Base-by-base conservation (phyloP, 345 rosid species). In the Populus ilicifolia region DNA sequence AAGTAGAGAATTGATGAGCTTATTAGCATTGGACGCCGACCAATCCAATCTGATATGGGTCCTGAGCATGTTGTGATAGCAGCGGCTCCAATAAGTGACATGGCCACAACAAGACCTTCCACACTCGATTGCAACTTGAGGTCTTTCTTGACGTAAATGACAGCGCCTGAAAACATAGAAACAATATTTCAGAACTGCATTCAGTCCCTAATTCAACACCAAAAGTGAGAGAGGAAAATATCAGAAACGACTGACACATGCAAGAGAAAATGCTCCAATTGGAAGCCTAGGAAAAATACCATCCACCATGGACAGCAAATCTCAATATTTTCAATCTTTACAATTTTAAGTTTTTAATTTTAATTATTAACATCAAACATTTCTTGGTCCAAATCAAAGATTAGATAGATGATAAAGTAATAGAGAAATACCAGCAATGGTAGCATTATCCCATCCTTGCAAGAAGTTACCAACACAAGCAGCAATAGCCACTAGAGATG, bases 391-490 rank as follows among this genome's bases (percentile, higher is more conserved):
- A 33, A 50, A 70, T 27, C 52, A 73, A 84, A 66, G 44, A 70
- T 70, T 59, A 78, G 25, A 72, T 8, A 56, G 20, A 48, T 25
- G 30, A 77, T 12, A 83, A 71, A 77, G 1, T 18, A 8, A 29
- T 6, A 21, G 39, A 39, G 21, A 73, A 80, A 74, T 86, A 96
- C 99, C 98, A 74, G 99, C 98, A 87, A 96, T 96, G 33, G 98
- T 93, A 76, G 99, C 99, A 87, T 93, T 96, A 88, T 96, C 99
- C 99, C 99, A 96, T 87, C 99, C 99, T 85, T 93, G 99, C 77
- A 96, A 89, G 85, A 96, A 93, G 89, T 91, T 96, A 69, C 99
- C 99, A 70, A 96, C 76, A 17, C 97, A 80, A 67, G 99, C 98
- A 61, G 90, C 92, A 85, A 96, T 87, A 82, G 99, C 99, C 73